A percentile compares a stretch with the other conserved stretches of the same genome.
phyloP scores from a whole-genome alignment of 192 early-diverging fungal species.

The Backusella luteola region DNA sequence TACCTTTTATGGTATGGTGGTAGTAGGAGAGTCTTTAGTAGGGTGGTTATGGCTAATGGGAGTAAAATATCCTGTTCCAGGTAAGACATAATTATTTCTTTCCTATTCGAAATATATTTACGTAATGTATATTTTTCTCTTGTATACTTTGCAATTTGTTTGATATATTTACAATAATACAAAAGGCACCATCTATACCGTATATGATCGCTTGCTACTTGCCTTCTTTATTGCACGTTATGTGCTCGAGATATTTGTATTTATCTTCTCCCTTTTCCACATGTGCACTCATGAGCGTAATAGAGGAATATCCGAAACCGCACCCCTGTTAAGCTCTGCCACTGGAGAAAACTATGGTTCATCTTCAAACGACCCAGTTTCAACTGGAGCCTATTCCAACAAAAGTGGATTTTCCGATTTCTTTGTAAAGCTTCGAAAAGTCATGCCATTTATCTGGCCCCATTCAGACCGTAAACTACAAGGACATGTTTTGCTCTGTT shows the following conservation, averaged over 20 bases:
- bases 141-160: not conserved
- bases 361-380: conserved; percentile 18
- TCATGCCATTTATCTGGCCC: conserved; percentile 88
- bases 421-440: conserved; percentile 51
- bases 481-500: conserved; percentile 66
- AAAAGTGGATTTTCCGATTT: conserved; percentile 34
- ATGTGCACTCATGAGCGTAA: not conserved
- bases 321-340: conserved; percentile 20
- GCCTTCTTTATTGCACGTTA: conserved; percentile 46
- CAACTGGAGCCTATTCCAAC: conserved; percentile 18
- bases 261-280: conserved; percentile 34
- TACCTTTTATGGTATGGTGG: conserved; percentile 45
- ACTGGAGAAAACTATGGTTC: not conserved
- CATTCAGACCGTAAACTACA: conserved; percentile 56
- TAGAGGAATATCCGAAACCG: conserved; percentile 16
- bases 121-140: not conserved
- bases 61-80: conserved; percentile 21
- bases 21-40: conserved; percentile 45
- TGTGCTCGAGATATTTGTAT: conserved; percentile 29
- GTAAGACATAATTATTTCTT: conserved; percentile 16
- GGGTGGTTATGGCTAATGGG: conserved; percentile 38
- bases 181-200: conserved; percentile 14
- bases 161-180: not conserved
- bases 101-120: not conserved
- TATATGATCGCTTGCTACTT: conserved; percentile 37